These are phyloP conservation scores for Agrostemma githago DNA, from an alignment of 148 eudicot genomes.

Conservation along the genomic window DNA sequence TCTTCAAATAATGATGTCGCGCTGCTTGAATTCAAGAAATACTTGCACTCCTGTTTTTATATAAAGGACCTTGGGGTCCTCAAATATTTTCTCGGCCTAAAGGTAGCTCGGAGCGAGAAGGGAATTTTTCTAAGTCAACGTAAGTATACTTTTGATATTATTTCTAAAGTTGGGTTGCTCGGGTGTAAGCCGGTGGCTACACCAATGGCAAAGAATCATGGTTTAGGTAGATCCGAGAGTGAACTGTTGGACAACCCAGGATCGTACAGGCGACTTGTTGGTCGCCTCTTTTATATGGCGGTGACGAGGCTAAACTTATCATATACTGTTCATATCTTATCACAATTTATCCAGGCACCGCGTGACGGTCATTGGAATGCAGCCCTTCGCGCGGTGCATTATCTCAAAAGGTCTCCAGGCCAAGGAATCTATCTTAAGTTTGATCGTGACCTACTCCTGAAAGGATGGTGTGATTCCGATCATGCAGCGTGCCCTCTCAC, in stretches of 20 bases:
- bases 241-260: too few relatives aligned
- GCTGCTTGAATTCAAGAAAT: too few relatives aligned
- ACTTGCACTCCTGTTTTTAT: too few relatives aligned
- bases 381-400: too few relatives aligned
- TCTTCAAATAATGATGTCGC: too few relatives aligned
- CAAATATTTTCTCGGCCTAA: too few relatives aligned
- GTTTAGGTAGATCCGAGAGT: background rate
- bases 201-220: background rate
- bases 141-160: background rate
- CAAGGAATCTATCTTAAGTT: background rate
- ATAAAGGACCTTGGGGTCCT: too few relatives aligned
- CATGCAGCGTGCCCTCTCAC: background rate
- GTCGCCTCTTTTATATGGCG: background rate
- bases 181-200: background rate
- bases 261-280: background rate
- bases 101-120: too few relatives aligned
- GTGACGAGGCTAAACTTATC: background rate
- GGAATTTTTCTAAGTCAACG: too few relatives aligned
- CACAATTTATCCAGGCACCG: background rate
- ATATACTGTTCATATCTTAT: background rate
- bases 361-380: background rate
- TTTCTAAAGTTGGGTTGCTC: background rate
- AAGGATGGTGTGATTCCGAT: background rate
- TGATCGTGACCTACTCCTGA: background rate
- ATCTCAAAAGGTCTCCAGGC: background rate